Evolutionary conservation across 2,329 filamentous ascomycete genomes (phyloP).

Genomic region (Shiraia sp.): DNA sequence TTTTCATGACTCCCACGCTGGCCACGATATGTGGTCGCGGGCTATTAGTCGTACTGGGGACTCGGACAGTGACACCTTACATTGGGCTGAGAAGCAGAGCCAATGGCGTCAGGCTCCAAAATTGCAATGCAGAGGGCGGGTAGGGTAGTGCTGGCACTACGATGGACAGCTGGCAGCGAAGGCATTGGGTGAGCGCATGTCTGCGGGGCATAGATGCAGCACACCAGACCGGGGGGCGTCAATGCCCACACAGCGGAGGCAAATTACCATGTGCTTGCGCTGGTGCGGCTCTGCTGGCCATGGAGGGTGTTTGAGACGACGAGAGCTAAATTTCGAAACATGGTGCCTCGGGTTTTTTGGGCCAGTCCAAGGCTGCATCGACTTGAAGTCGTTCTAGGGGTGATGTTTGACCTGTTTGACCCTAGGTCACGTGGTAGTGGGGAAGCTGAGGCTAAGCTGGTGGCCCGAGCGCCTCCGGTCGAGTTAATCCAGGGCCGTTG

Average conservation of each 20-base stretch:
- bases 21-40: slow-evolving; percentile 41
- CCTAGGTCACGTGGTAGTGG: slow-evolving; percentile 16
- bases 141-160: slow-evolving; percentile 39
- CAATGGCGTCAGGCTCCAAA: slow-evolving; percentile 38
- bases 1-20: slow-evolving; percentile 33
- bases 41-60: slow-evolving; percentile 42
- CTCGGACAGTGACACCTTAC: slow-evolving; percentile 44
- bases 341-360: neutral
- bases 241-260: slow-evolving; percentile 28
- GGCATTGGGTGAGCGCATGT: slow-evolving; percentile 28
- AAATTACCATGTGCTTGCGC: slow-evolving; percentile 13
- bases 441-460: slow-evolving; percentile 6
- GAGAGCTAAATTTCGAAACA: slow-evolving; percentile 10
- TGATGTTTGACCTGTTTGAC: slow-evolving; percentile 1
- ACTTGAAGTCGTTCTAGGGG: too few relatives aligned
- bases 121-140: slow-evolving; percentile 39
- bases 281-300: slow-evolving; percentile 14
- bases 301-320: slow-evolving; percentile 3
- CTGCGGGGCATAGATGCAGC: slow-evolving; percentile 35
- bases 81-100: slow-evolving; percentile 28
- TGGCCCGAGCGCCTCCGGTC: slow-evolving; percentile 8
- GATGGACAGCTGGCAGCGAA: slow-evolving; percentile 36
- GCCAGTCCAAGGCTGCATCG: neutral
- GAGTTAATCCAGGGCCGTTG: slow-evolving; percentile 24
- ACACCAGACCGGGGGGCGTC: slow-evolving; percentile 22